A percentile compares a stretch with the other conserved stretches of the same genome.
Conservation (phyloP, 2,329 filamentous ascomycete genomes). For the Monosporascus cannonballus region DNA sequence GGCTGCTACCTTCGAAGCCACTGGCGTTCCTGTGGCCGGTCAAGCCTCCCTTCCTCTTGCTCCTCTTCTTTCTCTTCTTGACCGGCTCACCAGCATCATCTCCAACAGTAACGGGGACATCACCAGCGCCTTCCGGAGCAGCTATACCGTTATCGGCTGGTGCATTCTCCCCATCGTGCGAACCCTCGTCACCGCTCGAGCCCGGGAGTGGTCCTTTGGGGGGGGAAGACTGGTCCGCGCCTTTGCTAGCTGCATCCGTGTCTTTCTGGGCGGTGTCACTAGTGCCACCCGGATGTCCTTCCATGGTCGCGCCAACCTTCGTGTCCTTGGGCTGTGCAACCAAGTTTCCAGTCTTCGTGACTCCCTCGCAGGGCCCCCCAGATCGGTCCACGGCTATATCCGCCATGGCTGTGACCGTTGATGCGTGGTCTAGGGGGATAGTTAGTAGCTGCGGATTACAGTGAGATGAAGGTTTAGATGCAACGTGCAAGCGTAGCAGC, state of each 20-base stretch:
- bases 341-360: background rate
- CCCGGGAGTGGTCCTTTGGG: too few relatives aligned
- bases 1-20: conserved; percentile 60
- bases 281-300: background rate
- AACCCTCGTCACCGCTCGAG: too few relatives aligned
- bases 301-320: background rate
- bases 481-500: too few relatives aligned
- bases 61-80: conserved; percentile 38
- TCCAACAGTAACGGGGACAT: too few relatives aligned
- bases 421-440: conserved; percentile 4
- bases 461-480: too few relatives aligned
- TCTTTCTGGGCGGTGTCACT: too few relatives aligned
- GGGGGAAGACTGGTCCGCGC: too few relatives aligned
- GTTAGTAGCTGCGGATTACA: conserved; percentile 5
- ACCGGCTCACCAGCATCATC: conserved; percentile 1
- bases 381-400: conserved; percentile 3
- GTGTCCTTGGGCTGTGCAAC: conserved; percentile 1
- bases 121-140: too few relatives aligned
- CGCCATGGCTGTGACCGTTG: conserved; percentile 2
- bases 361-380: conserved; percentile 1
- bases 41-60: conserved; percentile 27
- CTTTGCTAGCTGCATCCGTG: too few relatives aligned
- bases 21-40: conserved; percentile 43
- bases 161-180: too few relatives aligned
- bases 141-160: too few relatives aligned